These are phyloP conservation scores for Suillus subluteus DNA, from an alignment of 768 basidiomycete genomes.

Conservation along the genomic window DNA sequence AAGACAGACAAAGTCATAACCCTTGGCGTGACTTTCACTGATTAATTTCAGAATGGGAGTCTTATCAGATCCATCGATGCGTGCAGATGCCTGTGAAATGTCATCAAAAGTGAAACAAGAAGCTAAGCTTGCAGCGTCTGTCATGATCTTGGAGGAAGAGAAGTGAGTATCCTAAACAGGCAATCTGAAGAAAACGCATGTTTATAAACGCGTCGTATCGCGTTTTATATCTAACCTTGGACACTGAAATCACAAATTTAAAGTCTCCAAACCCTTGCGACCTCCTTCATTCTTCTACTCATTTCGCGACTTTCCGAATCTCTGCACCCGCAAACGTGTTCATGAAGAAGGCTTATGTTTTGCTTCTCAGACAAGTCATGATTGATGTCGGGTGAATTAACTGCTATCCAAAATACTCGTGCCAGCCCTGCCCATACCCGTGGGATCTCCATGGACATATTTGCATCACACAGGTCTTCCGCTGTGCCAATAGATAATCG, in stretches of 20 bases:
- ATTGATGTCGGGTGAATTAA: slow-evolving; percentile 8
- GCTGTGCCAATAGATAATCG: background rate
- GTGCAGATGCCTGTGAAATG: slow-evolving; percentile 35
- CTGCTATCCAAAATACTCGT: slow-evolving; percentile 3
- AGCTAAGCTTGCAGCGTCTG: slow-evolving; percentile 34
- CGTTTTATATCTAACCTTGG: slow-evolving; percentile 1
- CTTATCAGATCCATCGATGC: slow-evolving; percentile 29
- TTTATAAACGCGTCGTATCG: slow-evolving; percentile 4
- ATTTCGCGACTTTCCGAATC: slow-evolving; percentile 6
- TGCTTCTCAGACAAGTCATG: slow-evolving; percentile 8
- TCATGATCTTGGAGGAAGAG: slow-evolving; percentile 20
- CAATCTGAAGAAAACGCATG: background rate
- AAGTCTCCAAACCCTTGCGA: slow-evolving; percentile 7
- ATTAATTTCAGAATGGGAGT: slow-evolving; percentile 57
- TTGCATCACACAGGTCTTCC: background rate
- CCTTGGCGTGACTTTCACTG: slow-evolving; percentile 57
- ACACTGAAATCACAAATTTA: background rate
- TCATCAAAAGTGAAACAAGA: slow-evolving; percentile 39
- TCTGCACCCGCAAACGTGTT: slow-evolving; percentile 5
- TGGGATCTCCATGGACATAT: slow-evolving; percentile 10
- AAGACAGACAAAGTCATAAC: slow-evolving; percentile 76
- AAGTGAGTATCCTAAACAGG: slow-evolving; percentile 4
- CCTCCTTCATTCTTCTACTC: background rate
- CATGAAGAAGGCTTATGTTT: background rate
- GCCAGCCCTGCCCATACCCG: slow-evolving; percentile 5